Evolutionary conservation across 2,329 filamentous ascomycete species (phyloP).

Genomic region (Dichotomopilus funicola): DNA sequence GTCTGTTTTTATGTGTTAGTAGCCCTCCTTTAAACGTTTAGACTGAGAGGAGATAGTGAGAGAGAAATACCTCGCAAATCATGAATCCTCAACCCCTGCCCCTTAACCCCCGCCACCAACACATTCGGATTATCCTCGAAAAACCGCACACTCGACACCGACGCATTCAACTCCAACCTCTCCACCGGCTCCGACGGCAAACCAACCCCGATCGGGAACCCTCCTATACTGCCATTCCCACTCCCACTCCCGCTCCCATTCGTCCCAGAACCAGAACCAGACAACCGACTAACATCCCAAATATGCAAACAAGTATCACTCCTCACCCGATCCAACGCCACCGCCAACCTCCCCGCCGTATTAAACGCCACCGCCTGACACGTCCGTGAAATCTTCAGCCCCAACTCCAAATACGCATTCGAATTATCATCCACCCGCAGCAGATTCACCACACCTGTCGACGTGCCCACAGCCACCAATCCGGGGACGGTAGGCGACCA

Average conservation of each 20-base stretch:
- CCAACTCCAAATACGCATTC: constrained; percentile 58
- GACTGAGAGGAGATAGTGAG: neutral
- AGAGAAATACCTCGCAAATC: constrained; percentile 62
- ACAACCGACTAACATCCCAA: constrained; percentile 66
- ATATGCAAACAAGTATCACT: constrained; percentile 79
- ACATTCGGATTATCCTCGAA: constrained; percentile 71
- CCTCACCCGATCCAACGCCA: constrained; percentile 72
- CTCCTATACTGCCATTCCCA: constrained; percentile 23
- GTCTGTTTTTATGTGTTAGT: constrained; percentile 29
- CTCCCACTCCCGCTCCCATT: too few relatives aligned
- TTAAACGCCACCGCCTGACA: constrained; percentile 81
- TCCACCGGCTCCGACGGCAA: constrained; percentile 51
- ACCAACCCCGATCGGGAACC: constrained; percentile 45
- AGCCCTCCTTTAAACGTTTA: neutral
- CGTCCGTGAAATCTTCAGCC: constrained; percentile 67
- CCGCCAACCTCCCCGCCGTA: constrained; percentile 62
- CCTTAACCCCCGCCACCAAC: constrained; percentile 68
- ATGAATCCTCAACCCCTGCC: constrained; percentile 67
- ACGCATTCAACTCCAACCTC: constrained; percentile 58
- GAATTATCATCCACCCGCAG: constrained; percentile 65
- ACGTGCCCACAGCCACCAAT: constrained; percentile 68
- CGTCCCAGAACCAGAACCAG: constrained; percentile 40
- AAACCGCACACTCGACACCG: constrained; percentile 78
- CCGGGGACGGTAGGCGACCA: constrained; percentile 58
- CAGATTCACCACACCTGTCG: constrained; percentile 68